Evolutionary conservation across 495 filamentous ascomycete species (phyloP).

Genomic region (Parachaetomium inaequale): DNA sequence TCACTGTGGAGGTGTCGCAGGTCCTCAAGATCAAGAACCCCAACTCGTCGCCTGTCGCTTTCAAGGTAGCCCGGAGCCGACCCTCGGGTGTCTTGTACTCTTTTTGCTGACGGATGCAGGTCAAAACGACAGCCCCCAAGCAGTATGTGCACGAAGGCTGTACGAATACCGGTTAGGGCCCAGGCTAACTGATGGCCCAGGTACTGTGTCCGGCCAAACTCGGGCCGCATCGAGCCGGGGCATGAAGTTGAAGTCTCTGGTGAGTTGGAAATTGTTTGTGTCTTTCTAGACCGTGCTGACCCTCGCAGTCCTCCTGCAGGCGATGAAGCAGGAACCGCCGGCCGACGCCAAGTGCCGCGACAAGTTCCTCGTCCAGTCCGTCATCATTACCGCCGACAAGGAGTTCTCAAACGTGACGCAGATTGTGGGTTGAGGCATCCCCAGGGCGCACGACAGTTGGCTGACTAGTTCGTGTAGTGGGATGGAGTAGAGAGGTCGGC

Average conservation of each 20-base stretch:
- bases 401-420: constrained; percentile 73
- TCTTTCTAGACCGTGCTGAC: constrained; percentile 2
- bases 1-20: constrained; percentile 86
- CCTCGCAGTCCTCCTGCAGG: constrained; percentile 79
- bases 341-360: constrained; percentile 84
- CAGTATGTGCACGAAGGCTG: constrained; percentile 61
- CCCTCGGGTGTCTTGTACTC: background rate
- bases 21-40: constrained; percentile 75
- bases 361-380: constrained; percentile 97
- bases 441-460: constrained; percentile 8
- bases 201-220: constrained; percentile 97
- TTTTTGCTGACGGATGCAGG: constrained; percentile 50
- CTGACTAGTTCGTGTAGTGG: constrained; percentile 56
- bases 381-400: constrained; percentile 76
- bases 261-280: constrained; percentile 40
- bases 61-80: constrained; percentile 68
- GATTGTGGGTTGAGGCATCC: constrained; percentile 58
- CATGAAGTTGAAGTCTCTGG: constrained; percentile 88
- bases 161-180: background rate
- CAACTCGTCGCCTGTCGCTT: constrained; percentile 75
- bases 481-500: constrained; percentile 66
- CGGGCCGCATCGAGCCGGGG: constrained; percentile 86
- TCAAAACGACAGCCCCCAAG: constrained; percentile 98
- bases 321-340: constrained; percentile 93
- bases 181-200: constrained; percentile 45